Percentiles rank a stretch among this genome's conserved stretches.
These are phyloP conservation scores for Mycosphaerella sp. DNA, from an alignment of 2,329 filamentous ascomycete genomes.

Conservation along the genomic window DNA sequence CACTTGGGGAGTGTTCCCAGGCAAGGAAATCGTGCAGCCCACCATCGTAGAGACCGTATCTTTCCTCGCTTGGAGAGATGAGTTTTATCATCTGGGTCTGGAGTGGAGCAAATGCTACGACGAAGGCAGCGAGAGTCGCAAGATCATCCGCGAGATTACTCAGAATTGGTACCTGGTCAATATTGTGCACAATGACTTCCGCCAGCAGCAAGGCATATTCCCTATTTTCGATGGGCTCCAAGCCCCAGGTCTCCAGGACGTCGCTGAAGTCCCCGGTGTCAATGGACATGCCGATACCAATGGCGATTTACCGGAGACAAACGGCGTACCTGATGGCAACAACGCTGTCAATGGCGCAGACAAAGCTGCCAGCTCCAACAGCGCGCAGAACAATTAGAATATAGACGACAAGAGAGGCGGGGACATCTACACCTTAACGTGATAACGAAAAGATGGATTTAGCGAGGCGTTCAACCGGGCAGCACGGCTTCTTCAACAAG, in stretches of 20 bases:
- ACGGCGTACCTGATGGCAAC: slow-evolving; percentile 29
- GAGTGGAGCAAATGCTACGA: slow-evolving; percentile 95
- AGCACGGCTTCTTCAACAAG: slow-evolving; percentile 25
- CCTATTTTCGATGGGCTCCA: slow-evolving; percentile 73
- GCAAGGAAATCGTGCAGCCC: slow-evolving; percentile 98
- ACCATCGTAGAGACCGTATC: slow-evolving; percentile 98
- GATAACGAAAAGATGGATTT: slow-evolving; percentile 17
- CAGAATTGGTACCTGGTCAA: slow-evolving; percentile 91
- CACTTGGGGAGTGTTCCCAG: slow-evolving; percentile 98
- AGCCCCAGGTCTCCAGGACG: slow-evolving; percentile 56
- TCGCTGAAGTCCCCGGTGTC: slow-evolving; percentile 11
- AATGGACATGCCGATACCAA: slow-evolving; percentile 19
- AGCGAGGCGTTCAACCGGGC: slow-evolving; percentile 20
- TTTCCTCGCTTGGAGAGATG: slow-evolving; percentile 98
- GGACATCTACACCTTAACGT: slow-evolving; percentile 6
- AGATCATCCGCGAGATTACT: slow-evolving; percentile 76
- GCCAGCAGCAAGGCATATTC: slow-evolving; percentile 73
- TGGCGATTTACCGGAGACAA: slow-evolving; percentile 22
- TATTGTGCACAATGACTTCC: slow-evolving; percentile 98
- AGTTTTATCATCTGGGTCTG: slow-evolving; percentile 84
- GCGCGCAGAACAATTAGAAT: slow-evolving; percentile 25
- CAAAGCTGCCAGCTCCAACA: slow-evolving; percentile 21
- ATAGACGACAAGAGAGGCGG: slow-evolving; percentile 1
- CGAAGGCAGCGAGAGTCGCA: slow-evolving; percentile 65
- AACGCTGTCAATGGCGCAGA: slow-evolving; percentile 29